Evolutionary conservation across 306 rosid genomes (phyloP).

Genomic region (Rosa persica): DNA sequence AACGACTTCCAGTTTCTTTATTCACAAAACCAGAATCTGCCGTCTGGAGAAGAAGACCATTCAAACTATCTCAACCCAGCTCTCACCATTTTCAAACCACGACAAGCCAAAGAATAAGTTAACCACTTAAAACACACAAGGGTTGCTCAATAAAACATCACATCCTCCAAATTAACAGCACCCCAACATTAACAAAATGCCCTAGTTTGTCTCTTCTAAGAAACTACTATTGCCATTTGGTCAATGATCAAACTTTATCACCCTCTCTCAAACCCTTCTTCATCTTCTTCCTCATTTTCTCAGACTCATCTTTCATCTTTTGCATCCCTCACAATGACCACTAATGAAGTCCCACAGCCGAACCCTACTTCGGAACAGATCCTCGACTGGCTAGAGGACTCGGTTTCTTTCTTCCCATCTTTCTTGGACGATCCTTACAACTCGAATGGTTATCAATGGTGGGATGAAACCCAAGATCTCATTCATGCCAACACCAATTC

Average conservation of each 20-base stretch:
- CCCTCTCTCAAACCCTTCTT: constrained; percentile 26
- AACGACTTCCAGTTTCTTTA: constrained; percentile 23
- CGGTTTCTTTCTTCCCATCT: constrained; percentile 65
- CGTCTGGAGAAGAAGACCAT: constrained; percentile 46
- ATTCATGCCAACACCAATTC: constrained; percentile 38
- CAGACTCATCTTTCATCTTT: not conserved
- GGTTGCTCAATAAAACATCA: constrained; percentile 63
- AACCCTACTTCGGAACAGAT: constrained; percentile 60
- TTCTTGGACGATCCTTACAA: constrained; percentile 66
- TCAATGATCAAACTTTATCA: constrained; percentile 48
- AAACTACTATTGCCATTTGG: constrained; percentile 37
- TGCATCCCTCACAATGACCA: constrained; percentile 40
- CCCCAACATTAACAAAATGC: constrained; percentile 64
- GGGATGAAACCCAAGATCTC: constrained; percentile 58
- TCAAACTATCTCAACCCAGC: constrained; percentile 17
- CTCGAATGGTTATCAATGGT: constrained; percentile 51
- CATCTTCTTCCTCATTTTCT: constrained; percentile 3
- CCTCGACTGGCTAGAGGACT: constrained; percentile 78
- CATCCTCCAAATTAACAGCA: constrained; percentile 78
- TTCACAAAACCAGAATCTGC: constrained; percentile 39
- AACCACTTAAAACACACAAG: constrained; percentile 52
- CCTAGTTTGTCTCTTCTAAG: constrained; percentile 50
- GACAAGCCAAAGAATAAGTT: constrained; percentile 45
- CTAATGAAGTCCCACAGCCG: constrained; percentile 48
- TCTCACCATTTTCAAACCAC: constrained; percentile 32